phyloP scores from a whole-genome alignment of 768 basidiomycete species.

The Podaxis sp. region DNA sequence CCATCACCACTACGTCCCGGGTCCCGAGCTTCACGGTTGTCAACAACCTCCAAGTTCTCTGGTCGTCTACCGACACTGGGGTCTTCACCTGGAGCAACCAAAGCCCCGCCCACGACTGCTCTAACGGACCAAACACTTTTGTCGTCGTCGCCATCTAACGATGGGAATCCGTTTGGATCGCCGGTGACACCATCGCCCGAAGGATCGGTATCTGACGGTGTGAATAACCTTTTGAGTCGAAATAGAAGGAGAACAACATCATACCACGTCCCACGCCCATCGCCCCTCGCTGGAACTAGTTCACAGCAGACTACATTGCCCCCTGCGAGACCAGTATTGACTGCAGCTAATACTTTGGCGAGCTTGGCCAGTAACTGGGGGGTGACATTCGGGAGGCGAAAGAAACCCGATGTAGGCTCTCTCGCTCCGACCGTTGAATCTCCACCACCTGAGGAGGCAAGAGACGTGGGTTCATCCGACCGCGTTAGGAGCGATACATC shows the following conservation, averaged over 20 bases:
- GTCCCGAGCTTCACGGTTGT: slow-evolving; percentile 70
- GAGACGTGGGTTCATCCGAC: background rate
- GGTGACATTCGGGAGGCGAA: slow-evolving; percentile 60
- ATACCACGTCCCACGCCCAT: slow-evolving; percentile 53
- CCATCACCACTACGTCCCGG: slow-evolving; percentile 69
- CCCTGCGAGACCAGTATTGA: slow-evolving; percentile 30
- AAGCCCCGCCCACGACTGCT: slow-evolving; percentile 70
- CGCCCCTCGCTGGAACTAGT: slow-evolving; percentile 39
- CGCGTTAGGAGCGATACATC: slow-evolving; percentile 21
- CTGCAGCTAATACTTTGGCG: slow-evolving; percentile 53
- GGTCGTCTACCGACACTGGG: slow-evolving; percentile 63
- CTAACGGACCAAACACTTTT: slow-evolving; percentile 54
- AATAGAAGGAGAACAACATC: slow-evolving; percentile 58
- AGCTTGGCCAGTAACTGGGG: slow-evolving; percentile 67
- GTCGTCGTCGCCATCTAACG: slow-evolving; percentile 44
- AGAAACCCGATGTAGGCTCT: slow-evolving; percentile 32
- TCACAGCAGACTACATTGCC: slow-evolving; percentile 28
- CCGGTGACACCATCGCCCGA: slow-evolving; percentile 57
- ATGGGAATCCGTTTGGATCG: slow-evolving; percentile 39
- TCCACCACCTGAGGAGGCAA: slow-evolving; percentile 17
- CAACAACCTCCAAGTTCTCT: slow-evolving; percentile 69
- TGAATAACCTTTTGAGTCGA: slow-evolving; percentile 40
- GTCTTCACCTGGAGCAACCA: slow-evolving; percentile 44
- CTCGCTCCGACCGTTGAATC: slow-evolving; percentile 29
- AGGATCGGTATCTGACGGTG: slow-evolving; percentile 61